Evolutionary conservation across 192 early-diverging fungal genomes (phyloP), one percentile per base, ranked within the genome.

Genomic region (Haplosporangium gracile): DNA sequence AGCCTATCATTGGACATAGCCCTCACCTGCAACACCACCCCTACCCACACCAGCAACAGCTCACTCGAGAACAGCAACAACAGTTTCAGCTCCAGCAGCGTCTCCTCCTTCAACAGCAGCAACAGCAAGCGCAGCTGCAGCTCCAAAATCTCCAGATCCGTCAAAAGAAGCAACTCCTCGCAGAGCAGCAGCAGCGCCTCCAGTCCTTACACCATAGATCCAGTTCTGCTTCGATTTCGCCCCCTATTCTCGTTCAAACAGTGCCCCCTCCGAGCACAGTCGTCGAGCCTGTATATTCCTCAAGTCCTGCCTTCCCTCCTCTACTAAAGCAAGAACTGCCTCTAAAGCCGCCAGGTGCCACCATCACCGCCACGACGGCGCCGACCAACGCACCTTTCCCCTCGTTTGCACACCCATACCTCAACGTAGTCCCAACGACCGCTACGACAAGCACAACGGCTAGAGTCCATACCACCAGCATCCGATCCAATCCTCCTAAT

Each of bases 81-180:
- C 68, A 80, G 38, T 0, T 73, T 0, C 74, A 72, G 45, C 78
- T 63, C 10, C 60, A 63, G 60, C 60, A 63, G 26, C 77, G 57
- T 43, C 36, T 71, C 47, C 34, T 39, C 51, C 78, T 80, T 49
- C 74, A 76, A 32, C 78, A 68, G 10, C 83, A 85, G 2, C 73
- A 80, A 47, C 75, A 60, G 36, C 83, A 74, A 43, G 75, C 76
- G 5, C 78, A 75, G 6, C 55, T 74, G 2, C 78, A 76, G 40
- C 75, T 85, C 2, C 74, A 80, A 55, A 72, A 47, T 42, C 39
- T 82, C 4, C 81, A 86, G n/a, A 39, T 78, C n/a, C 78, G 55
- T 22, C 72, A 79, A 74, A 60, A 68, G 15, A 65, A 81, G 65
- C 43, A 45, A 22, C 78, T 75, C 22, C 26, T 81, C 15, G 84